phyloP scores from a whole-genome alignment of 1,284 basidiomycete genomes.

The Apiotrichum akiyoshidainum region DNA sequence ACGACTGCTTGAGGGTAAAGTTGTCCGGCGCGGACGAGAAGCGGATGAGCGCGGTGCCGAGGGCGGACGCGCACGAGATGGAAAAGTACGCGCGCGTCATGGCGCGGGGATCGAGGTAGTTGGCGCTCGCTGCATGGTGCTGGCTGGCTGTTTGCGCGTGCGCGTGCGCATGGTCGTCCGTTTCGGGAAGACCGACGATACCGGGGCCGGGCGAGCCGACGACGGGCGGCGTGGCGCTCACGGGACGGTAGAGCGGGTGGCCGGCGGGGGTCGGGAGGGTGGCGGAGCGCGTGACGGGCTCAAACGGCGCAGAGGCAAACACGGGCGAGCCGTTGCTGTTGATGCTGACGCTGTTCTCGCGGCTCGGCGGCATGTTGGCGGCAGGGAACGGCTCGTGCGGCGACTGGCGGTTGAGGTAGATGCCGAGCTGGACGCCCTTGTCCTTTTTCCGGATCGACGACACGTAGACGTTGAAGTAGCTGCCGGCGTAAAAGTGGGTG shows the following conservation, averaged over 20 bases:
- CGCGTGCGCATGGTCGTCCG: background rate
- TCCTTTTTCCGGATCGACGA: slow-evolving; percentile 73
- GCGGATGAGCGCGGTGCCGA: slow-evolving; percentile 74
- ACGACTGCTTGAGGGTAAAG: slow-evolving; percentile 63
- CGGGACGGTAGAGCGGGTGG: slow-evolving; percentile 14
- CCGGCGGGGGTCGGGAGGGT: slow-evolving; percentile 4
- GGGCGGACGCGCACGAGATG: slow-evolving; percentile 74
- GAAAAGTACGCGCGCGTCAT: slow-evolving; percentile 64
- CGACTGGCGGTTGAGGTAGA: slow-evolving; percentile 77
- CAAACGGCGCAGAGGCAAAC: background rate
- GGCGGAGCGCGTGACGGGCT: background rate
- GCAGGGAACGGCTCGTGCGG: slow-evolving; percentile 55
- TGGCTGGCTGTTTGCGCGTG: background rate
- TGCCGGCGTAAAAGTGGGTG: slow-evolving; percentile 54
- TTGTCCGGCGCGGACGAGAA: slow-evolving; percentile 79
- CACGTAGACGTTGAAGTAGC: slow-evolving; percentile 53
- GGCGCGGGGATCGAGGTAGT: slow-evolving; percentile 50
- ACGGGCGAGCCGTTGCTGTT: background rate
- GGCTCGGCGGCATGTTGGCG: slow-evolving; percentile 7
- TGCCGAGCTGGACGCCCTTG: slow-evolving; percentile 70
- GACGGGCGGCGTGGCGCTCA: slow-evolving; percentile 15
- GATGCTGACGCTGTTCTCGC: background rate
- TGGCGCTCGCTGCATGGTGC: background rate
- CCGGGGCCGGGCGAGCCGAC: slow-evolving; percentile 11
- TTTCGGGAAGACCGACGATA: slow-evolving; percentile 11